Percentiles rank a stretch among this genome's conserved stretches.
phyloP scores from a whole-genome alignment of 108 stramenopile species.

The Discostella stelligeroides region DNA sequence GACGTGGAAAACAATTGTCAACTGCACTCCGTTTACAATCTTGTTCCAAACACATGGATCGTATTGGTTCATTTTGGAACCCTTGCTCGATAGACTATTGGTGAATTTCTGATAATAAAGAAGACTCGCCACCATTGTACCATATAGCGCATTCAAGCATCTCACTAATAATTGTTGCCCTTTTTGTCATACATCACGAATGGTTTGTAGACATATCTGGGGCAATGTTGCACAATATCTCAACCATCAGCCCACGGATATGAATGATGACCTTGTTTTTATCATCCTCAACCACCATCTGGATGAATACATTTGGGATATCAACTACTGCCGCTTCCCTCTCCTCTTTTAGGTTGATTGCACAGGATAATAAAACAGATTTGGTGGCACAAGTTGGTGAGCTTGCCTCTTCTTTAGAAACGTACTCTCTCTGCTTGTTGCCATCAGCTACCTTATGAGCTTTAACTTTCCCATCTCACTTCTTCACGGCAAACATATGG shows the following conservation, averaged over 20 bases:
- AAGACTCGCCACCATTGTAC: constrained; percentile 9
- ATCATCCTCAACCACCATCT: constrained; percentile 35
- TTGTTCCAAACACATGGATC: constrained; percentile 38
- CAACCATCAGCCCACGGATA: constrained; percentile 32
- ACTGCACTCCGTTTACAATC: too few relatives aligned
- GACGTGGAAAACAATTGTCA: constrained; percentile 33
- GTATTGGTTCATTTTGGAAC: constrained; percentile 38
- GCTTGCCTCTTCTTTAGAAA: constrained; percentile 30
- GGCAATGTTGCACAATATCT: constrained; percentile 29
- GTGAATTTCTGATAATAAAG: too few relatives aligned
- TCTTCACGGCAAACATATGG: constrained; percentile 32
- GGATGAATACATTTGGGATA: constrained; percentile 52
- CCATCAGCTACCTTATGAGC: constrained; percentile 36
- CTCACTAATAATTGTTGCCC: not conserved
- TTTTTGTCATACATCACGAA: constrained; percentile 13
- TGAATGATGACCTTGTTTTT: constrained; percentile 17
- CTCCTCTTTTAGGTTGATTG: constrained; percentile 49
- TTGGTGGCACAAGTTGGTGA: constrained; percentile 32
- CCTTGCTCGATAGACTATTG: not conserved
- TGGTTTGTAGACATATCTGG: constrained; percentile 18
- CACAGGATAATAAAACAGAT: constrained; percentile 30
- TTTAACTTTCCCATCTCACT: constrained; percentile 30
- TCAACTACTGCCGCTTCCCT: constrained; percentile 54
- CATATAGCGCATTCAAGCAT: constrained; percentile 24
- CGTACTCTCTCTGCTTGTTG: constrained; percentile 30